Evolutionary conservation across 139 green algal genomes (phyloP), one percentile per base, ranked within the genome.

Genomic region (Coelastrella sp.): DNA sequence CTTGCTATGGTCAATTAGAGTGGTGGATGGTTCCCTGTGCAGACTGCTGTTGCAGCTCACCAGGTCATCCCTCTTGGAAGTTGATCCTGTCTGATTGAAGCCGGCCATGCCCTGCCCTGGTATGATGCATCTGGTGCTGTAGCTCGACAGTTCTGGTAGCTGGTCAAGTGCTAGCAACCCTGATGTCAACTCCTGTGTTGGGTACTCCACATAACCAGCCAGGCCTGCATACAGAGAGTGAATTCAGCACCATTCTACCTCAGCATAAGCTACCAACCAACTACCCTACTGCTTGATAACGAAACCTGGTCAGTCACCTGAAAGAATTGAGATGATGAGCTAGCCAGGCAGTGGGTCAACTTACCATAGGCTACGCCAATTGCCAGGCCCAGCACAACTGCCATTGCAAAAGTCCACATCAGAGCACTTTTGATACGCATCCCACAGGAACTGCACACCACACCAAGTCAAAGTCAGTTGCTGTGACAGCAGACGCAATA

Each of bases 121-220:
- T 34, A 72, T 80, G 53, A 87, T 82, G 69, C 81, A 78, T 34
- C 41, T 68, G 9, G 62, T 67, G 5, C 32, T 79, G 21, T 32
- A 48, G 41, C 15, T 83, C 34, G 71, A 75, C 45, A 87, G 17
- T 5, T 41, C 9, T 23, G 48, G 34, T 19, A 86, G 48, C 25
- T 86, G 25, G 17, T 60, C 80, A 11, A 86, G 27, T 1, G 92
- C 85, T 27, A 93, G 62, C 48, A 97, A 77, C 3, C 95, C 96
- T 23, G 92, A 96, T 9, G 81, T 74, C n/a, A 98, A 89, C 62
- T 86, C 78, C 72, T 95, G 89, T 23, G 98, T 94, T 23, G 91
- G 86, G 67, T 97, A 98, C 48, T 94, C 88, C 8, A 97, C 95
- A 79, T 97, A 98, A 4, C 96, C 96, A 7, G 87, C 92, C 11